Evolutionary conservation across 306 rosid genomes (phyloP), one percentile per base, ranked within the genome.

Genomic region (Arachis hypogaea): DNA sequence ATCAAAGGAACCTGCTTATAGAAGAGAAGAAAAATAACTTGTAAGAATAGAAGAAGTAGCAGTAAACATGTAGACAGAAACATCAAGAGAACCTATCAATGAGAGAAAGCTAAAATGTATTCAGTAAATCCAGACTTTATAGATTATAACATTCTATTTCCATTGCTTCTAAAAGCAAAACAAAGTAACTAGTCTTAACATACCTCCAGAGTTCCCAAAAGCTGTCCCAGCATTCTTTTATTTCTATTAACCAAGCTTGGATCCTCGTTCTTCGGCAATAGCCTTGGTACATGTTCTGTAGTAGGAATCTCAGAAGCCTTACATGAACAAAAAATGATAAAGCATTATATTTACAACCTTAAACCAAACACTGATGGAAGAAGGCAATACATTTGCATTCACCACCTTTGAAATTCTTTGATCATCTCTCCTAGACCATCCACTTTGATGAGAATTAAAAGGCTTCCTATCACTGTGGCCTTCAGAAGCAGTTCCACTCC

Each of bases 221-320:
- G 96, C 84, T 91, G 97, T 47, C 98, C 98, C 77, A 93, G 80
- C 98, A 93, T 91, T 85, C 98, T 89, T 72, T 63, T 93, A 60
- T 93, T 93, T 88, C 98, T 85, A 82, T 83, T 91, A 80, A 93
- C 94, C 89, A 93, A 77, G 75, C 89, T 87, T 57, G 98, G 98
- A 71, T 93, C 98, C 42, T 93, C 93, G n/a, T 89, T 78, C 86
- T 88, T 93, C 2, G 94, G 98, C 86, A 93, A 65, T 67, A 93
- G 83, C 83, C 98, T 89, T 0, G 98, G 97, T 74, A 85, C 87
- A 82, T 78, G 88, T 66, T 91, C 94, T 0, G 72, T 9, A 56
- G 79, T 58, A 22, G 92, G 97, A 80, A 84, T 69, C 51, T 89
- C 96, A 14, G 84, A 81, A 84, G 84, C 94, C 98, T 93, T 63